Percentiles rank a stretch among this genome's conserved stretches.
phyloP scores from a whole-genome alignment of 2,329 filamentous ascomycete genomes.

The Fusarium proliferatum region DNA sequence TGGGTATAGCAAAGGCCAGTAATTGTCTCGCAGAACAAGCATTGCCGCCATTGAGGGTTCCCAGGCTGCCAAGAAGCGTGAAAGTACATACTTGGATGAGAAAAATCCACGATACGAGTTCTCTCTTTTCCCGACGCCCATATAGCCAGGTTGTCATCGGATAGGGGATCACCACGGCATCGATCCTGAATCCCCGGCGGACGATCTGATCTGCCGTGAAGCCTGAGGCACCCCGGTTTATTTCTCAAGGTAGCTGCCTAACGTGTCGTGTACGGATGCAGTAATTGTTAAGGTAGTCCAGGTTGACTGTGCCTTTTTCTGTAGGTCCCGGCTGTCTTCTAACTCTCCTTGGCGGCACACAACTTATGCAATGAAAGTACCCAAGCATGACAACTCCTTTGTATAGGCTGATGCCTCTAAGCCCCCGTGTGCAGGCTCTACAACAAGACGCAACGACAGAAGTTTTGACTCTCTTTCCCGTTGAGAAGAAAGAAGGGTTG shows the following conservation, averaged over 20 bases:
- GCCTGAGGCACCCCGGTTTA: constrained; percentile 39
- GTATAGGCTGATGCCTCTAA: constrained; percentile 42
- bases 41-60: not conserved
- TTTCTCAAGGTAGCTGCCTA: constrained; percentile 24
- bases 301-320: constrained; percentile 8
- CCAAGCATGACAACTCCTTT: constrained; percentile 40
- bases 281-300: constrained; percentile 10
- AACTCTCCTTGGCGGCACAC: constrained; percentile 27
- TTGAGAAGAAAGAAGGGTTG: constrained; percentile 40
- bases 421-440: constrained; percentile 36
- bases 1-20: constrained; percentile 19
- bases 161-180: constrained; percentile 37
- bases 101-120: constrained; percentile 20
- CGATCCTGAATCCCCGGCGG: constrained; percentile 27
- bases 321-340: constrained; percentile 15
- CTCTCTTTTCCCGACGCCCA: constrained; percentile 30
- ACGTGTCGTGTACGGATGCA: not conserved
- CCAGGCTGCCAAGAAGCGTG: constrained; percentile 27
- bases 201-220: constrained; percentile 41
- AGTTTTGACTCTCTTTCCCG: constrained; percentile 41
- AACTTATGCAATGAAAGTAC: constrained; percentile 32
- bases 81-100: constrained; percentile 16
- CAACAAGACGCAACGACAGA: constrained; percentile 44
- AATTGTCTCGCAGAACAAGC: constrained; percentile 8
- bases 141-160: constrained; percentile 18